phyloP scores from a whole-genome alignment of 306 rosid species.

The Glycyrrhiza uralensis region DNA sequence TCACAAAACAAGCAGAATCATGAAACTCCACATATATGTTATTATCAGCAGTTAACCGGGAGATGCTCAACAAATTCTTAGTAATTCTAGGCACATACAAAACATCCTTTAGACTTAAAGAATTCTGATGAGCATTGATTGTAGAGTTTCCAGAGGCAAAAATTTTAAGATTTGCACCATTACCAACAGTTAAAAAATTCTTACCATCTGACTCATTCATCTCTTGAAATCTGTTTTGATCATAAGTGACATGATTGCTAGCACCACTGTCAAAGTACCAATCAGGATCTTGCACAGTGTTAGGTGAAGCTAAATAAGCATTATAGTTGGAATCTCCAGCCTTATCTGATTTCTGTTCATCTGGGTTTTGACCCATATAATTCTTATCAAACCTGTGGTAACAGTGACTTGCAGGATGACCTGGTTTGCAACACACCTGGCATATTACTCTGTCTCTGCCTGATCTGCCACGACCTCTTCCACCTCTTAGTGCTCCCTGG shows the following conservation, averaged over 20 bases:
- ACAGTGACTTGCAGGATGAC: background rate
- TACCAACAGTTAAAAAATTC: background rate
- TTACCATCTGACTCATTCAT: background rate
- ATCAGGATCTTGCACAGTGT: background rate
- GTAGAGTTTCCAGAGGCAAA: background rate
- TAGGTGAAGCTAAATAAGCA: background rate
- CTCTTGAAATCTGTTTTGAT: background rate
- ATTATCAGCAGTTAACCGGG: too few species aligned
- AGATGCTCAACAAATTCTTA: too few species aligned
- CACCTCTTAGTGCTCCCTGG: background rate
- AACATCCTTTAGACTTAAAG: background rate
- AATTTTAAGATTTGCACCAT: background rate
- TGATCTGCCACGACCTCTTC: background rate
- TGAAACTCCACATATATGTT: too few species aligned
- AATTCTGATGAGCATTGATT: background rate
- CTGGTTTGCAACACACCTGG: background rate
- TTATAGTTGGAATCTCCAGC: background rate
- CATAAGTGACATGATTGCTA: background rate
- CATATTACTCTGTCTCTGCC: background rate
- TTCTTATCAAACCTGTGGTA: background rate
- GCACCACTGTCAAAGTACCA: background rate
- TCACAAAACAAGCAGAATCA: too few species aligned
- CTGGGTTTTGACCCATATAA: background rate
- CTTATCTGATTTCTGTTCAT: background rate
- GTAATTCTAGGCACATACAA: background rate